These are phyloP conservation scores for Candolleomyces aberdarensis DNA, from an alignment of 768 basidiomycete species.

Conservation along the genomic window DNA sequence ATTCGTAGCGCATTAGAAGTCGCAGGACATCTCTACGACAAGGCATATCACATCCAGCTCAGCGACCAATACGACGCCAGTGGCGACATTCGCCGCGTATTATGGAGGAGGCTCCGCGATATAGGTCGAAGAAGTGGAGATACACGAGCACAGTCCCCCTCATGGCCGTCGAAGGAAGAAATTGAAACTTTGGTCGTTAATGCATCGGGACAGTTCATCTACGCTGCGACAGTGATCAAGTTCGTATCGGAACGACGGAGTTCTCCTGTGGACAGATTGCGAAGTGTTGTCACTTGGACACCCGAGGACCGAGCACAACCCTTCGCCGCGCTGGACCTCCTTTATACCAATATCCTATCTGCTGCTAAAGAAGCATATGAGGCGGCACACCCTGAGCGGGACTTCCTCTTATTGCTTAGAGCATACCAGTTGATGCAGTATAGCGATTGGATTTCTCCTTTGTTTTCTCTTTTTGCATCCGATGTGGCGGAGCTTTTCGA, in stretches of 20 bases:
- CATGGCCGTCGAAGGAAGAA: conserved; percentile 7
- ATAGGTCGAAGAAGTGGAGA: background rate
- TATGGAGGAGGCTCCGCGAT: background rate
- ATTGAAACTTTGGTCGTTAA: background rate
- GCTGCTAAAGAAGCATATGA: background rate
- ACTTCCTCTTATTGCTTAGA: background rate
- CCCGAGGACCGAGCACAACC: background rate
- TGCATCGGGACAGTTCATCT: background rate
- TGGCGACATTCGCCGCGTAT: background rate
- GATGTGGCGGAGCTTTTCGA: background rate
- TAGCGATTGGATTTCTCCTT: background rate
- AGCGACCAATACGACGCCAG: background rate
- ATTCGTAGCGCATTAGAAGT: background rate
- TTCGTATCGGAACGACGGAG: background rate
- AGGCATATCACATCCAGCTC: background rate
- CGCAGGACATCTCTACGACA: background rate
- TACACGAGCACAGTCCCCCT: no score
- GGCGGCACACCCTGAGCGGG: background rate
- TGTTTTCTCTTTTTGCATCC: background rate
- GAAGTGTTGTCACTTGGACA: background rate
- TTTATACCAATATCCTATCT: background rate
- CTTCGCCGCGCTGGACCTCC: background rate
- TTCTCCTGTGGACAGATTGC: background rate
- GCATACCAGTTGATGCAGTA: background rate
- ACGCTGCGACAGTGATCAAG: background rate